Percentiles rank a stretch among this genome's conserved stretches.
Evolutionary conservation across 495 filamentous ascomycete species (phyloP).

Genomic region (Lentithecium fluviatile): DNA sequence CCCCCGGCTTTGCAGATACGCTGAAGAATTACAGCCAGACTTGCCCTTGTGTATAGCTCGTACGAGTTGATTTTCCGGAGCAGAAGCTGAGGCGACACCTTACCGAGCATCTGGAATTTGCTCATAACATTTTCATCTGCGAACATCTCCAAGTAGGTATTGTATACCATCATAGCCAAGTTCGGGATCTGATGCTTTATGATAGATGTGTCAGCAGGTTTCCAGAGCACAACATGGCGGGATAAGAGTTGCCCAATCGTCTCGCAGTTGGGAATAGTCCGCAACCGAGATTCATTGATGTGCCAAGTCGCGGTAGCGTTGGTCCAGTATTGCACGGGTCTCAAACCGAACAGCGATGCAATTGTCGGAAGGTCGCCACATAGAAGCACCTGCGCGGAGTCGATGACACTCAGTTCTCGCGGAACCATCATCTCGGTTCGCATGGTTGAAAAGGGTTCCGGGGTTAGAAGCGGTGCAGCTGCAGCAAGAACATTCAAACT

Average conservation of each 20-base stretch:
- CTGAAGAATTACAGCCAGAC: background rate
- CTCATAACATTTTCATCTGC: background rate
- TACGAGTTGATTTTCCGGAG: background rate
- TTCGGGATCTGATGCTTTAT: background rate
- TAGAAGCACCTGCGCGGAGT: conserved; percentile 42
- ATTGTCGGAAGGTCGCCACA: conserved; percentile 49
- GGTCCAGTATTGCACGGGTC: conserved; percentile 53
- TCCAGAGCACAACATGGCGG: background rate
- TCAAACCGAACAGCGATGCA: conserved; percentile 50
- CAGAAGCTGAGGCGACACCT: background rate
- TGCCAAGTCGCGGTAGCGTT: conserved; percentile 32
- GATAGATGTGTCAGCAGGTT: background rate
- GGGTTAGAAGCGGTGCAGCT: conserved; percentile 47
- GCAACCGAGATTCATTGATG: conserved; percentile 6
- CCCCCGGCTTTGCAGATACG: background rate
- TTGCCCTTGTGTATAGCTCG: conserved; percentile 6
- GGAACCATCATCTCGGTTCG: no score
- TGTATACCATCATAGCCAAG: background rate
- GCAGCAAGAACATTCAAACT: conserved; percentile 52
- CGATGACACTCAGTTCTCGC: background rate
- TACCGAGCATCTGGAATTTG: background rate
- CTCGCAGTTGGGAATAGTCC: background rate
- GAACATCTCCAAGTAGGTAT: conserved; percentile 6
- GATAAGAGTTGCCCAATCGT: background rate
- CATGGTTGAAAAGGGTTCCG: background rate